Conservation (phyloP, 1,284 basidiomycete genomes). For the Ganoderma meredithae region DNA sequence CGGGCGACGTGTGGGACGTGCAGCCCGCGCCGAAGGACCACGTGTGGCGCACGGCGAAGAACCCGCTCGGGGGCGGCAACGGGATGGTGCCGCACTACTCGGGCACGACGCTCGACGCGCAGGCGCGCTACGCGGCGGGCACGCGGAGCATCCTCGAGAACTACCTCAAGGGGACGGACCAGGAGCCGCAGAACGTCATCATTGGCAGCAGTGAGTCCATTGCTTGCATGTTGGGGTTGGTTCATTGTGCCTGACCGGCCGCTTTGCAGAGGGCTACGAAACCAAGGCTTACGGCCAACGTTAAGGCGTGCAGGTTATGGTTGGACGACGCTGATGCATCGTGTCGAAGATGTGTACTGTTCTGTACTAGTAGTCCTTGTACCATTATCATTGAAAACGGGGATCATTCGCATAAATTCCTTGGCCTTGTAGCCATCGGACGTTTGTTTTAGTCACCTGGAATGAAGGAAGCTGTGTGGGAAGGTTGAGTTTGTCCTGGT, state of each 20-base stretch:
- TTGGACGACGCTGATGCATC: conserved; percentile 6
- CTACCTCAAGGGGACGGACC: conserved; percentile 73
- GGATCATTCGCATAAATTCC: not conserved
- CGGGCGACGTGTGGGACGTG: conserved; percentile 80
- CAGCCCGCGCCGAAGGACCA: conserved; percentile 90
- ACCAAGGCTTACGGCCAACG: conserved; percentile 59
- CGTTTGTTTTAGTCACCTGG: not conserved
- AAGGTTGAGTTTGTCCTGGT: not conserved
- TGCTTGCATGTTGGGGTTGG: conserved; percentile 30
- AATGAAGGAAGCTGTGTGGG: not conserved
- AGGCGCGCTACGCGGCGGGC: conserved; percentile 87
- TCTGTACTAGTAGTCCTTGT: conserved; percentile 24
- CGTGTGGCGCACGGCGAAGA: conserved; percentile 86
- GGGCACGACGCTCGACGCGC: conserved; percentile 93
- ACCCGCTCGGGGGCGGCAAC: conserved; percentile 82
- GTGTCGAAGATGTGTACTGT: conserved; percentile 5
- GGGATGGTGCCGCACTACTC: conserved; percentile 90
- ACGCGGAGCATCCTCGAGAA: conserved; percentile 83
- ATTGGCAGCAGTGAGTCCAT: conserved; percentile 62
- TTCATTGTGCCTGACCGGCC: conserved; percentile 5
- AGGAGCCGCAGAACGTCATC: conserved; percentile 86
- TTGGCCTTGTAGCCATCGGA: not conserved
- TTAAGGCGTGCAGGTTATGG: conserved; percentile 7
- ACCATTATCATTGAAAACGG: not conserved
- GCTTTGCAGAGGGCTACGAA: conserved; percentile 57